Base-by-base conservation (phyloP, 768 basidiomycete genomes). In the Mrakia blollopis region DNA sequence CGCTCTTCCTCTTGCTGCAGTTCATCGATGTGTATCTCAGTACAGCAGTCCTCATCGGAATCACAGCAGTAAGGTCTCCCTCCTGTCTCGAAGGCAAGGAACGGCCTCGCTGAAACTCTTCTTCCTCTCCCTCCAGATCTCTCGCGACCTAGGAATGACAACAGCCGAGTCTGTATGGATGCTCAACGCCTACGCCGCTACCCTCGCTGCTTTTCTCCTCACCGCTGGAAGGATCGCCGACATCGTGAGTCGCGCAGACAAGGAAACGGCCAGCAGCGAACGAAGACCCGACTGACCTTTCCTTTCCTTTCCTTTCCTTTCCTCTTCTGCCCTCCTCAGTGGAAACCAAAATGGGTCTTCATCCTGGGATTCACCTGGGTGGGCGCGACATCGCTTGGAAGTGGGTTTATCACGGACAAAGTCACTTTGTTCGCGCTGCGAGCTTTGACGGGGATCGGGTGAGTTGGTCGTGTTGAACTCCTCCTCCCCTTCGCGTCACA, bases 361-460 rank as follows among this genome's bases (percentile, higher is more conserved):
- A 32, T 70, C 30, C 9, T 21, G 32, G 67, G 68, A 13, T 44
- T 62, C 21, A 68, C 70, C 37, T 70, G 57, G 54, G 68, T 89
- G 21, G 87, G 87, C 5, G 65, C 87, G 50, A 81, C 87, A 32
- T 85, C 86, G 14, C 78, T 88, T 21, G 83, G 83, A 32, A 83
- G 83, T n/a, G 87, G 87, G 32, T 89, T 89, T 78, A 82, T 84
- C 37, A 67, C 75, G 18, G 82, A 85, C 80, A 86, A 87, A 79
- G 85, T 88, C 72, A 84, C 83, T 0, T 82, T 89, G 62, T 83
- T 89, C 52, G 83, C 88, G 60, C 80, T 89, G 0, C 85, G 89
- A 79, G 88, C 87, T 3, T 69, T 89, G 13, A 86, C 84, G 79
- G 88, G 89, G 21, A 78, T 83, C 70, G 68, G 62, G 57, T 57